Percentiles rank a stretch among this genome's conserved stretches.
Evolutionary conservation across 257 asterid genomes (phyloP).

Genomic region (Datura wrightii): DNA sequence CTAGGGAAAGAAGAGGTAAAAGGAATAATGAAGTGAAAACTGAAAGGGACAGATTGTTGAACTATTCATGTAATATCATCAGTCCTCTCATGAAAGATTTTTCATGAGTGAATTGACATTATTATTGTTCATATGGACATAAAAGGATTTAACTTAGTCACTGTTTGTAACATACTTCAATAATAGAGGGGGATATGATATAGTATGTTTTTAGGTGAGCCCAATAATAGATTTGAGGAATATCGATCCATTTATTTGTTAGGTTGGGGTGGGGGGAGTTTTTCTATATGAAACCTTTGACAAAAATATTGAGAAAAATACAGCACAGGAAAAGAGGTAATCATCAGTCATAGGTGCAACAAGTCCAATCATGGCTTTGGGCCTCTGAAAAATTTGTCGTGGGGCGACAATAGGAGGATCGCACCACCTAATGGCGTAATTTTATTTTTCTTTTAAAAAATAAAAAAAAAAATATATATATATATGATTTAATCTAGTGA

Average conservation of each 20-base stretch:
- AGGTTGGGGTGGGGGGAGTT: not conserved
- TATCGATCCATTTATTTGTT: constrained; percentile 15
- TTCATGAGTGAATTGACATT: constrained; percentile 25
- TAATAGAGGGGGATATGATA: not conserved
- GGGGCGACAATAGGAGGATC: not conserved
- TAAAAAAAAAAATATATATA: too few relatives aligned
- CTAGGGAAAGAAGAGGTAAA: not conserved
- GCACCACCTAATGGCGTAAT: too few relatives aligned
- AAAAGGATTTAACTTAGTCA: not conserved
- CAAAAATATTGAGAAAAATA: not conserved
- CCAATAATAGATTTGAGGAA: constrained; percentile 19
- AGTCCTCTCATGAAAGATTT: constrained; percentile 17
- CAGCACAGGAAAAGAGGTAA: not conserved
- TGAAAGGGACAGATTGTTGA: not conserved
- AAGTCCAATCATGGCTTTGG: not conserved
- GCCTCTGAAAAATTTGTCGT: not conserved
- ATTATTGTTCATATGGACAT: constrained; percentile 23
- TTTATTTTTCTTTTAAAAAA: too few relatives aligned
- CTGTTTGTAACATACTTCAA: not conserved
- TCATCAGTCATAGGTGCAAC: not conserved
- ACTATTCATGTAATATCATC: constrained; percentile 17
- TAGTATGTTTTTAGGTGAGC: constrained; percentile 1
- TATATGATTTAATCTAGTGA: too few relatives aligned
- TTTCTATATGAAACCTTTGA: not conserved
- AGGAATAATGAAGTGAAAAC: not conserved